A percentile compares a stretch with the other conserved stretches of the same genome.
Evolutionary conservation across 164 flowering plant species (phyloP).

Genomic region (Taxillus chinensis): DNA sequence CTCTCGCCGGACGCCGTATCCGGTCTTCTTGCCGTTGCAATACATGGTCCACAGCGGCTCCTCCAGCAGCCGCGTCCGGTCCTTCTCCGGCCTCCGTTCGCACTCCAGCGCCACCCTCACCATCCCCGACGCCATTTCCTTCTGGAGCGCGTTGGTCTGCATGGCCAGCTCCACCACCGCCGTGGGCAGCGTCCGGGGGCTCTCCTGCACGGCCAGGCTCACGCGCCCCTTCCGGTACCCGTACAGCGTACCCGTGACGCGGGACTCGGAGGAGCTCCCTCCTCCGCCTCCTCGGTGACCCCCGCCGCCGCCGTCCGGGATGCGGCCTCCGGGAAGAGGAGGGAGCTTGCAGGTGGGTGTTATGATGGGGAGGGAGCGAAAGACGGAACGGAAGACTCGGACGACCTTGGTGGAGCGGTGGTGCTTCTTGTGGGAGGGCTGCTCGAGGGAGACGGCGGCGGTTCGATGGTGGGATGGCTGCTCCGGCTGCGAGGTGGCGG

Average conservation of each 20-base stretch:
- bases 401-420: conserved; percentile 27
- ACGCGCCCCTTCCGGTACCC: conserved; percentile 62
- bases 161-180: conserved; percentile 56
- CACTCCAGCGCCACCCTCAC: conserved; percentile 72
- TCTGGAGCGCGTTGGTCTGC: conserved; percentile 43
- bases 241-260: conserved; percentile 63
- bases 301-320: conserved; percentile 6
- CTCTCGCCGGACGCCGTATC: conserved; percentile 53
- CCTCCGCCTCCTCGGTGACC: neutral
- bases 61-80: conserved; percentile 37
- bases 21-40: conserved; percentile 57
- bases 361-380: conserved; percentile 64
- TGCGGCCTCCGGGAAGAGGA: conserved; percentile 9
- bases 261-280: conserved; percentile 13
- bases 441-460: conserved; percentile 25
- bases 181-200: conserved; percentile 40
- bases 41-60: conserved; percentile 80
- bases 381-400: conserved; percentile 50
- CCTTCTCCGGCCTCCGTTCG: conserved; percentile 43
- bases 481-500: conserved; percentile 1
- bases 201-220: conserved; percentile 56
- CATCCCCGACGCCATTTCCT: conserved; percentile 56
- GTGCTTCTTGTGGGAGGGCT: conserved; percentile 33
- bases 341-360: conserved; percentile 58
- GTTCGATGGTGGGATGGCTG: neutral